Evolutionary conservation across 2,329 filamentous ascomycete genomes (phyloP), one percentile per base, ranked within the genome.

Genomic region (Intubia oerlemansii): DNA sequence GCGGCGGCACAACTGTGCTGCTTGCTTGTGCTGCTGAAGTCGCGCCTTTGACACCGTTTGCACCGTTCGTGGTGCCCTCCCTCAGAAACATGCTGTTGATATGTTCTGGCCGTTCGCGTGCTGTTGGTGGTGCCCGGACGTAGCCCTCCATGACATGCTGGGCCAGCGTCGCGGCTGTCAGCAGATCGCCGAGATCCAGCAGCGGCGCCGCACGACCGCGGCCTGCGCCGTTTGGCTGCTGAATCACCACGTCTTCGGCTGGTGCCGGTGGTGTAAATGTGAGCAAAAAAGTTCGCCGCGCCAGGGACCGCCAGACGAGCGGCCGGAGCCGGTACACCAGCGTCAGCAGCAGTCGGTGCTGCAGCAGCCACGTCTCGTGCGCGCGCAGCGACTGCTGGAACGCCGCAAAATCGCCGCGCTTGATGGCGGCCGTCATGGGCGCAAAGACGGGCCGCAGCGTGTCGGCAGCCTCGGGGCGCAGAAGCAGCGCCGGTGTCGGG

Each of bases 271-370:
- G 66, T n/a, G 70, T 62, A 36, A 84, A 88, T 11, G 68, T 77
- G 10, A 88, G 57, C 8, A 85, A 52, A 46, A 91, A 93, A 0
- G 73, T 68, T 38, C 71, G 74, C 17, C 82, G 67, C 12, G 76
- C 66, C 6, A 95, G 61, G 2, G 76, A 77, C 10, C 85, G 70
- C 81, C 81, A 92, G 10, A 91, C 66, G 3, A 90, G 57, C 1
- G 80, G 68, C 32, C 88, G 76, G 33, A 84, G 73, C 29, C 80
- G 67, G 42, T 79, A 78, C 4, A 69, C 62, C 9, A 93, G 56
- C 10, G 75, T 69, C 5, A 91, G 59, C 14, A 90, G 62, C 16
- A 92, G 61, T 2, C 78, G 73, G 44, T 72, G 76, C 22, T 65
- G 60, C 17, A 80, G 66, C 33, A 92, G 73, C 73, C 79, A 93